Percentiles rank a stretch among this genome's conserved stretches.
These are phyloP conservation scores for Pulveroboletus sp. DNA, from an alignment of 768 basidiomycete genomes.

Conservation along the genomic window DNA sequence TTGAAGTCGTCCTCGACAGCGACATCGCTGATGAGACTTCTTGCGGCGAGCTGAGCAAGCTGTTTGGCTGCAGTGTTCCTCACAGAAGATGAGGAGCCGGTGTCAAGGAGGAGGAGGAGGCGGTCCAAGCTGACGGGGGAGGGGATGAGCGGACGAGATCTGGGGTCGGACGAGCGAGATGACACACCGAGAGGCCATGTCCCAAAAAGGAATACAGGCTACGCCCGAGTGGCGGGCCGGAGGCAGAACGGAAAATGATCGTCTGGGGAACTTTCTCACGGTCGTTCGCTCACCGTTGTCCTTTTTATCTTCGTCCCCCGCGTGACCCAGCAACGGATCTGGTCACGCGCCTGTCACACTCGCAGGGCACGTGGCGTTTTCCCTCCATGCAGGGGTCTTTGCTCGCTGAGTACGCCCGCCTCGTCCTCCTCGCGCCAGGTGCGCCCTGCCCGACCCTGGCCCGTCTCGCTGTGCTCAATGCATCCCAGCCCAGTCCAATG, in stretches of 20 bases:
- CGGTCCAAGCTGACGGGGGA: conserved; percentile 77
- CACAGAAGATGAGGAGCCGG: conserved; percentile 86
- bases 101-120: conserved; percentile 91
- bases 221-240: conserved; percentile 44
- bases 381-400: not conserved
- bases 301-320: conserved; percentile 56
- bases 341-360: conserved; percentile 35
- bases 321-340: conserved; percentile 37
- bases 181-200: conserved; percentile 73
- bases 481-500: not conserved
- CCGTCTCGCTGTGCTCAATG: not conserved
- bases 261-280: conserved; percentile 52
- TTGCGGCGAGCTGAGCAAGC: conserved; percentile 84
- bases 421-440: not conserved
- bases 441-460: not conserved
- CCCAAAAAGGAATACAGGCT: conserved; percentile 48
- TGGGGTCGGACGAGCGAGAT: not conserved
- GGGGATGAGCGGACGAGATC: not conserved
- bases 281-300: conserved; percentile 40
- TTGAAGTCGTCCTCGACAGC: conserved; percentile 77
- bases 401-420: conserved; percentile 1
- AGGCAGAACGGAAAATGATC: conserved; percentile 34
- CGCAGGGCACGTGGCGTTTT: not conserved
- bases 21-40: conserved; percentile 80
- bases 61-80: conserved; percentile 96